These are phyloP conservation scores for Tephrocybe sp. DNA, from an alignment of 768 basidiomycete genomes.

Conservation along the genomic window DNA sequence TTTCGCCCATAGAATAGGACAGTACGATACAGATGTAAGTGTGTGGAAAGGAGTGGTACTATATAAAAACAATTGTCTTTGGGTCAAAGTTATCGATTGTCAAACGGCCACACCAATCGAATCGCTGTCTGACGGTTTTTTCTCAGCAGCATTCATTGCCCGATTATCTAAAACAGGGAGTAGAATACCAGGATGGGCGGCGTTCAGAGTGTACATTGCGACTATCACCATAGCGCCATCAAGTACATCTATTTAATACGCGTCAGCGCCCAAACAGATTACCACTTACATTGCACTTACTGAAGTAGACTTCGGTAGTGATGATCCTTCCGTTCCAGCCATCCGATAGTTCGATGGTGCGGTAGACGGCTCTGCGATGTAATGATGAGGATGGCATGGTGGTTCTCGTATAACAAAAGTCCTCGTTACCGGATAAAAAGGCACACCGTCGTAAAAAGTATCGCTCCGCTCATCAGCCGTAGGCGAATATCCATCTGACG, in stretches of 20 bases:
- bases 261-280: too few relatives aligned
- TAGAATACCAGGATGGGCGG: conserved; percentile 25
- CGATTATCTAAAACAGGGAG: not conserved
- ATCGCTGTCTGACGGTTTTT: too few relatives aligned
- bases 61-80: too few relatives aligned
- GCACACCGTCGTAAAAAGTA: conserved; percentile 36
- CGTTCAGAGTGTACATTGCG: conserved; percentile 28
- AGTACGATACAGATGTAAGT: too few relatives aligned
- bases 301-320: conserved; percentile 44
- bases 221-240: conserved; percentile 38
- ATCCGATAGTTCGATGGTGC: conserved; percentile 47
- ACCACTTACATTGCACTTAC: too few relatives aligned
- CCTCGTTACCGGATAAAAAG: conserved; percentile 43
- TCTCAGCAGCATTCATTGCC: too few relatives aligned
- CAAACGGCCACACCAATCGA: too few relatives aligned
- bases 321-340: conserved; percentile 53
- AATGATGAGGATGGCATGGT: not conserved
- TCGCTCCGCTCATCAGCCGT: conserved; percentile 30
- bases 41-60: too few relatives aligned
- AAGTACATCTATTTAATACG: conserved; percentile 33
- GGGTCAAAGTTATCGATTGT: too few relatives aligned
- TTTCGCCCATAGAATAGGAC: too few relatives aligned
- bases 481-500: conserved; percentile 15
- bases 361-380: conserved; percentile 42
- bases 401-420: not conserved